Evolutionary conservation across 2,329 filamentous ascomycete species (phyloP), one percentile per base, ranked within the genome.

Genomic region (Fusarium mundagurra): DNA sequence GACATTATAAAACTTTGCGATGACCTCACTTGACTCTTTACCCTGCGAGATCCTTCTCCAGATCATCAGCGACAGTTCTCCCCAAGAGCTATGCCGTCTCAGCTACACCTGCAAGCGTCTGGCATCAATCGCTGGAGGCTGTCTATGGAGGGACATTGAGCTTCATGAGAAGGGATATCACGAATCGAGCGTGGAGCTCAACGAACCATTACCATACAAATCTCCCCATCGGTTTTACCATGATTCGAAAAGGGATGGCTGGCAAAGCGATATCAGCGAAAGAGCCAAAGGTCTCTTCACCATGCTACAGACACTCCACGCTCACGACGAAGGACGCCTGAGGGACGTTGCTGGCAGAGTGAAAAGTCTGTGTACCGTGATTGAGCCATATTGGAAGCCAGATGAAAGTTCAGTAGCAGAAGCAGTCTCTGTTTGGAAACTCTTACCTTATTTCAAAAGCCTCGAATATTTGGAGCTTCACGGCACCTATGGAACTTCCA

Each of bases 391-490:
- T 3, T 71, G 45, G 67, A 18, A 20, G 9, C 43, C 36, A 1
- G 7, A 10, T 3, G 16, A 27, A 10, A 6, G 12, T 2, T 5
- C 6, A 2, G 17, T 17, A 1, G 6, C 20, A 16, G n/a, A 33
- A 1, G 12, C 22, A 5, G 13, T 29, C 1, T 48, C 31, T 3
- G 9, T 55, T 14, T 77, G 75, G 73, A 16, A 54, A 4, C 33
- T 76, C 2, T 6, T 77, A 3, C 68, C 70, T 2, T 73, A 64
- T 9, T 76, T 77, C 5, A 36, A 43, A 3, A 73, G 66, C 6
- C 48, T 77, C 0, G 65, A 73, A 29, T 50, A 55, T 1, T 29
- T 77, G 3, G 73, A 77, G 39, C 20, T 77, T 3, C 61, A 77
- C 8, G 64, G 67, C 2, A 22, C 17, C 4, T 7, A 33, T 9